Conservation (phyloP, 2,329 filamentous ascomycete genomes). For the Talaromyces sp. region DNA sequence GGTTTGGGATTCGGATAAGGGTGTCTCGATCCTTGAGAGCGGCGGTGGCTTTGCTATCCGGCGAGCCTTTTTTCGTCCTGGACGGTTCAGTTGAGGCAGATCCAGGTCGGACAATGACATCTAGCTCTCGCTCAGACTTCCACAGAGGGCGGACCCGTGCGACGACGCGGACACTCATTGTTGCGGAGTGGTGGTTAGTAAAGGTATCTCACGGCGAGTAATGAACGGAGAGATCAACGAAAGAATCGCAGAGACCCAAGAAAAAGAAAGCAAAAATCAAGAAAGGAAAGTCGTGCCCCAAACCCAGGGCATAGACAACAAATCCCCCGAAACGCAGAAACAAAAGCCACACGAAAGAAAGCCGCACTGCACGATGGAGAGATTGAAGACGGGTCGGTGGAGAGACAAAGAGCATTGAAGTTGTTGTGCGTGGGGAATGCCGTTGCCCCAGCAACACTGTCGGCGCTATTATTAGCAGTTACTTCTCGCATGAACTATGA, state of each 20-base stretch:
- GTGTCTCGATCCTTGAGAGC: slow-evolving; percentile 52
- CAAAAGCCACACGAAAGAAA: background rate
- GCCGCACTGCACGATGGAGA: background rate
- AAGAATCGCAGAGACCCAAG: background rate
- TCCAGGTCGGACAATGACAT: slow-evolving; percentile 74
- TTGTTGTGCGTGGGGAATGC: background rate
- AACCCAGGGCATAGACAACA: background rate
- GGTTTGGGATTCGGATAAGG: slow-evolving; percentile 83
- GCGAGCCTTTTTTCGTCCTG: slow-evolving; percentile 22
- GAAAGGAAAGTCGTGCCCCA: background rate
- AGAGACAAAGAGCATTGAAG: background rate
- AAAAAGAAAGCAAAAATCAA: background rate
- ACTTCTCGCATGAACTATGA: too few relatives aligned
- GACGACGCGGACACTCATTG: slow-evolving; percentile 68
- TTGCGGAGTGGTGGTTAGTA: slow-evolving; percentile 11
- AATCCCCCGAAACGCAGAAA: background rate
- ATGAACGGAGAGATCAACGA: background rate
- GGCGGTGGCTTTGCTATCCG: slow-evolving; percentile 21
- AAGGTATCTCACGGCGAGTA: background rate
- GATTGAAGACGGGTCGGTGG: background rate
- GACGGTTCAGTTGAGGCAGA: slow-evolving; percentile 10
- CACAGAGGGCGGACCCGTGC: slow-evolving; percentile 86
- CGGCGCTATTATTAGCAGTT: background rate
- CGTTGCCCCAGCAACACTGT: slow-evolving; percentile 17
- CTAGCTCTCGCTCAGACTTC: slow-evolving; percentile 77